A percentile compares a stretch with the other conserved stretches of the same genome.
Evolutionary conservation across 1,284 basidiomycete species (phyloP).

Genomic region (Puccinia novopanici): DNA sequence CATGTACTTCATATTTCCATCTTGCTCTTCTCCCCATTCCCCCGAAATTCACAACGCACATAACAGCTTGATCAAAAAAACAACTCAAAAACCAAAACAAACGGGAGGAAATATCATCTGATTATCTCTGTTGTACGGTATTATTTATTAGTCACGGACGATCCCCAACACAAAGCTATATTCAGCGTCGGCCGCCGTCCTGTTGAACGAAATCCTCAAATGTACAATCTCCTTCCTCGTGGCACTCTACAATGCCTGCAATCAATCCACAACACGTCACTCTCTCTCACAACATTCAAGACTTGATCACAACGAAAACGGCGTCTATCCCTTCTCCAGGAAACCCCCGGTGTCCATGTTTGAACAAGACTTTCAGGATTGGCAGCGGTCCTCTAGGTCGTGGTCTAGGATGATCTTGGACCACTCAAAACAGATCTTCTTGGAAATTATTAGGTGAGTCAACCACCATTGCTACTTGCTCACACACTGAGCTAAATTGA

Average conservation of each 20-base stretch:
- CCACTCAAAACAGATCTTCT: constrained; percentile 20
- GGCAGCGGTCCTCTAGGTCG: constrained; percentile 18
- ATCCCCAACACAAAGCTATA: constrained; percentile 64
- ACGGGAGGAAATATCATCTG: no score
- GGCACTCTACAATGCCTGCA: constrained; percentile 62
- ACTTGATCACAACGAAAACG: neutral
- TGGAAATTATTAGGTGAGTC: constrained; percentile 32
- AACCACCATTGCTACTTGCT: no score
- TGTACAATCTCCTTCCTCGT: constrained; percentile 77
- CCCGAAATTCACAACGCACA: neutral
- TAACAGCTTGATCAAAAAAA: neutral
- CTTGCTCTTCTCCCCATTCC: neutral
- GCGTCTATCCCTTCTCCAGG: neutral
- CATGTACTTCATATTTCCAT: constrained; percentile 16
- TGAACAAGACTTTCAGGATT: constrained; percentile 34
- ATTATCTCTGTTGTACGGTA: neutral
- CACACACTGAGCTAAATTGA: no score
- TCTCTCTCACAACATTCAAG: neutral
- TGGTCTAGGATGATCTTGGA: constrained; percentile 19
- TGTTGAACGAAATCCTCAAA: constrained; percentile 90
- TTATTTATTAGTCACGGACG: constrained; percentile 57
- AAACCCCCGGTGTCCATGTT: constrained; percentile 2
- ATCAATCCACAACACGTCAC: neutral
- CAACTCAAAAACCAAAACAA: neutral
- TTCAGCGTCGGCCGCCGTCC: constrained; percentile 85